These are phyloP conservation scores for Hypoxylon rubiginosum DNA, from an alignment of 2,329 filamentous ascomycete species.

Conservation along the genomic window DNA sequence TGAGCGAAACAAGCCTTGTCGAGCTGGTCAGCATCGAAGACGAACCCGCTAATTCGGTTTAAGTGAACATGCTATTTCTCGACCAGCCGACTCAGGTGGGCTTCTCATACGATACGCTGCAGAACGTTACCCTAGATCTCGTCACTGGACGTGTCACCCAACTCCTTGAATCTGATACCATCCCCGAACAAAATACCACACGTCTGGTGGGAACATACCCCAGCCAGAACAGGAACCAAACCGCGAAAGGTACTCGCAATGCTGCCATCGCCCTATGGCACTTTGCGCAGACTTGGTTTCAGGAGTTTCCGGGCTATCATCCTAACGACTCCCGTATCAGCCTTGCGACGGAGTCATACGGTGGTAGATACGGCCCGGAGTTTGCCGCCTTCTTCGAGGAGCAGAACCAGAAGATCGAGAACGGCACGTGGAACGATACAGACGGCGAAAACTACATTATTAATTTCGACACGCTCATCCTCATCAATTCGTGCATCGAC, in stretches of 20 bases:
- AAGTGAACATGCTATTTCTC: conserved; percentile 67
- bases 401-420: conserved; percentile 52
- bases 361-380: conserved; percentile 52
- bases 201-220: conserved; percentile 67
- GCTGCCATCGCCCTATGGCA: conserved; percentile 71
- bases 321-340: conserved; percentile 70
- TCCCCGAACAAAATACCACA: conserved; percentile 56
- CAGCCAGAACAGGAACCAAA: conserved; percentile 60
- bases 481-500: conserved; percentile 71
- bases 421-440: conserved; percentile 48
- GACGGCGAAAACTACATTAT: conserved; percentile 49
- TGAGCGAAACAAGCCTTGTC: neutral
- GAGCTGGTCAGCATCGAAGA: neutral
- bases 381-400: conserved; percentile 51
- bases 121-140: conserved; percentile 67
- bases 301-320: conserved; percentile 66
- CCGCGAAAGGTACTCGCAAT: conserved; percentile 62
- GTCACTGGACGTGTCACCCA: conserved; percentile 49
- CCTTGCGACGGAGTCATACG: conserved; percentile 53
- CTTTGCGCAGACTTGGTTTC: conserved; percentile 70
- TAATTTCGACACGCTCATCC: conserved; percentile 59
- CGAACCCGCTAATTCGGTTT: conserved; percentile 6
- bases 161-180: conserved; percentile 55
- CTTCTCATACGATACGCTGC: conserved; percentile 70
- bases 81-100: conserved; percentile 72